Evolutionary conservation across 768 basidiomycete species (phyloP).

Genomic region (Rhizopogon sp.): DNA sequence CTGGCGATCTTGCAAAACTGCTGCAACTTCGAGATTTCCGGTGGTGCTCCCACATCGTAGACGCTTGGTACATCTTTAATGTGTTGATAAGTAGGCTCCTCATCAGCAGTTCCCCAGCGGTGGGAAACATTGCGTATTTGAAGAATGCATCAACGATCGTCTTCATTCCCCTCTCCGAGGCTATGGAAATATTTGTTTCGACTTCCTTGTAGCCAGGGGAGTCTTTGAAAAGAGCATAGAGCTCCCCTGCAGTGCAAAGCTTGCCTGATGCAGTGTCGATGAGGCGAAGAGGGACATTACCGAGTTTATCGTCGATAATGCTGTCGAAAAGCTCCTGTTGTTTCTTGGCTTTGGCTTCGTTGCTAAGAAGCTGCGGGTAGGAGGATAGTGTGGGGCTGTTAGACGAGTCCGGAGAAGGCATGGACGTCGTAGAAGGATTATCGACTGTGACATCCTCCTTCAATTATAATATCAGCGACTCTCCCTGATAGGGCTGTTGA

Average conservation of each 20-base stretch:
- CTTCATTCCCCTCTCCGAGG: neutral
- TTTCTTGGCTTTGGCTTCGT: neutral
- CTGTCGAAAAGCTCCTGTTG: neutral
- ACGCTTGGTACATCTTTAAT: neutral
- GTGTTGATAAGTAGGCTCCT: neutral
- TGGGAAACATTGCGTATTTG: constrained; percentile 6
- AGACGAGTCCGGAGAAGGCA: too few species aligned
- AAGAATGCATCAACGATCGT: neutral
- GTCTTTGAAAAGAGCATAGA: neutral
- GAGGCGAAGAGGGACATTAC: neutral
- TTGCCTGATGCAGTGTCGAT: neutral
- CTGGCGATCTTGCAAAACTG: constrained; percentile 17
- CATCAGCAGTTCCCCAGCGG: neutral
- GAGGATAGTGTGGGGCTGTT: neutral
- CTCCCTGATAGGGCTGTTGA: neutral
- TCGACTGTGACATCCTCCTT: neutral
- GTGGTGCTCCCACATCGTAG: neutral
- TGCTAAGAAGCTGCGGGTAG: neutral
- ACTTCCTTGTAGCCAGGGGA: neutral
- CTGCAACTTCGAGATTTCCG: constrained; percentile 14
- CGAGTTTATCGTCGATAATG: neutral
- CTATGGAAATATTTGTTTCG: neutral
- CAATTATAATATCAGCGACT: neutral
- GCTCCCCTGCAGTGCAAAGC: neutral
- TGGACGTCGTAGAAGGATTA: neutral